Conservation (phyloP, 306 rosid genomes). For the Lotus japonicus region DNA sequence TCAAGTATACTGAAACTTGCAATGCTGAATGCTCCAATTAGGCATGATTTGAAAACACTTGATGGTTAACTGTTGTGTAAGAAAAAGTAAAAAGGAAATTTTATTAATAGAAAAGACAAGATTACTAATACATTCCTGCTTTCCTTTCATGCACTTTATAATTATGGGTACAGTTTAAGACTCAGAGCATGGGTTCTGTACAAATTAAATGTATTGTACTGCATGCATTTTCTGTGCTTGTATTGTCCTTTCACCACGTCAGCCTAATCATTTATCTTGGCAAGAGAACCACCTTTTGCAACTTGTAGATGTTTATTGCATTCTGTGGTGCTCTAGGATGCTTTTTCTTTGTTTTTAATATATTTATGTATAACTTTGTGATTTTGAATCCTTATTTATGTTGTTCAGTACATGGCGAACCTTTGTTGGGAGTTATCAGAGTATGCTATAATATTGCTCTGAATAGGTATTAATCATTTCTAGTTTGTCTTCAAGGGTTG, state of each 20-base stretch:
- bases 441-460: constrained; percentile 99
- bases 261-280: constrained; percentile 3
- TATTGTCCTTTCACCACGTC: neutral
- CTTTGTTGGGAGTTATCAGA: constrained; percentile 87
- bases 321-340: neutral
- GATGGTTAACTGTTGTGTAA: neutral
- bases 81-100: neutral
- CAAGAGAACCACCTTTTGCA: constrained; percentile 21
- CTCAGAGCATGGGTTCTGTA: neutral
- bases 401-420: constrained; percentile 88
- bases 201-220: neutral
- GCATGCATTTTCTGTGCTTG: constrained; percentile 10
- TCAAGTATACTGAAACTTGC: neutral
- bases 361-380: neutral
- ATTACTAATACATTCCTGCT: neutral
- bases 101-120: neutral
- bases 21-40: neutral
- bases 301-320: constrained; percentile 1
- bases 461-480: constrained; percentile 64
- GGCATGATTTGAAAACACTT: neutral
- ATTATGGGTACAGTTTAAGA: neutral
- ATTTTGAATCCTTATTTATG: constrained; percentile 9
- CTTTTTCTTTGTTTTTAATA: constrained; percentile 7
- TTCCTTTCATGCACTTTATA: neutral
- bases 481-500: constrained; percentile 7